Evolutionary conservation across 169 alveolate genomes (phyloP).

Genomic region (Haemoproteus tartakovskyi): DNA sequence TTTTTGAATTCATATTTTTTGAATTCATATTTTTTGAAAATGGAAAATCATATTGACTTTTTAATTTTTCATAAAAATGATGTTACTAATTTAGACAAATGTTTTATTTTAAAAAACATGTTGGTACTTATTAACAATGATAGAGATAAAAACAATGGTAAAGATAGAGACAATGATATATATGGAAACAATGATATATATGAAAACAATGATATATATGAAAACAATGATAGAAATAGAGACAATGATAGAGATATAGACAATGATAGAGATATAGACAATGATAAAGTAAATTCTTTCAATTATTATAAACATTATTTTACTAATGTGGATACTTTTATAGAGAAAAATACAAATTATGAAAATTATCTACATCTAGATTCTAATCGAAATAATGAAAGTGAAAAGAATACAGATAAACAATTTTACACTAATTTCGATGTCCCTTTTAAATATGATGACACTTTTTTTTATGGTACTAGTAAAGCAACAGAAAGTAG

Average conservation of each 20-base stretch:
- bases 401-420: background rate
- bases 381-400: background rate
- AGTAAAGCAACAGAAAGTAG: background rate
- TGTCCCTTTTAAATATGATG: slow-evolving; percentile 31
- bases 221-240: no score
- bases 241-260: no score
- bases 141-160: background rate
- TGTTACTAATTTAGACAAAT: slow-evolving; percentile 10
- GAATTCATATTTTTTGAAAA: no score
- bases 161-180: background rate
- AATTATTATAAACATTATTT: no score
- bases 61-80: slow-evolving; percentile 2
- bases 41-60: background rate
- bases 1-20: background rate
- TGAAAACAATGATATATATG: no score
- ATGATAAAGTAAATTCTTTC: no score
- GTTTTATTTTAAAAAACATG: background rate
- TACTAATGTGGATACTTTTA: no score
- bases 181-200: background rate
- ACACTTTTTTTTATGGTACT: slow-evolving; percentile 11
- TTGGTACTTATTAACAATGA: background rate
- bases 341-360: no score
- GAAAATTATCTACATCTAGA: background rate
- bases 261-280: no score
- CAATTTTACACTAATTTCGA: background rate